Percentiles rank a stretch among this genome's conserved stretches.
Evolutionary conservation across 2,329 filamentous ascomycete species (phyloP).

Genomic region (Sarocladium oryzae): DNA sequence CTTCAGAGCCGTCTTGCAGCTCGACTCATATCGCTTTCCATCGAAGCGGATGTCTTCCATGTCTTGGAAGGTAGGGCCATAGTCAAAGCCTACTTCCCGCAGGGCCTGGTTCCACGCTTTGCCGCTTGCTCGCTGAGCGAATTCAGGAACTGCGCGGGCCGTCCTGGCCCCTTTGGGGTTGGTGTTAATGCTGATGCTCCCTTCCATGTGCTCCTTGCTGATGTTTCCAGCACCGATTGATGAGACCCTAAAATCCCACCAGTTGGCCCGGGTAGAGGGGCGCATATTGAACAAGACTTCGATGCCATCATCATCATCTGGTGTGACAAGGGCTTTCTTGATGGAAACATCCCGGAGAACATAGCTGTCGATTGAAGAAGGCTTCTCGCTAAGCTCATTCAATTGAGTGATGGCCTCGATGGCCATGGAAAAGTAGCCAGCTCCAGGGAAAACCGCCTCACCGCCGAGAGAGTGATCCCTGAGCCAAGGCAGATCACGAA

Average conservation of each 20-base stretch:
- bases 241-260: conserved; percentile 24
- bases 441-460: conserved; percentile 32
- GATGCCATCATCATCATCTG: conserved; percentile 10
- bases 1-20: conserved; percentile 15
- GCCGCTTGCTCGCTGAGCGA: conserved; percentile 19
- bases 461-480: conserved; percentile 36
- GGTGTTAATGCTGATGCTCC: conserved; percentile 19
- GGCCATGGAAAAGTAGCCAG: conserved; percentile 26
- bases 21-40: conserved; percentile 20
- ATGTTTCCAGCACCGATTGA: conserved; percentile 16
- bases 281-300: conserved; percentile 11
- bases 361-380: not conserved
- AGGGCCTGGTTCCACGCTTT: conserved; percentile 20
- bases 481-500: conserved; percentile 27
- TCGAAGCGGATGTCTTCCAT: conserved; percentile 23
- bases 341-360: not conserved
- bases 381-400: not conserved
- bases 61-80: conserved; percentile 18
- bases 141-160: conserved; percentile 11
- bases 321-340: conserved; percentile 1
- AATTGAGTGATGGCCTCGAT: conserved; percentile 9
- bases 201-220: conserved; percentile 21
- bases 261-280: conserved; percentile 12
- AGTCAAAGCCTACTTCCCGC: conserved; percentile 29
- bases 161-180: conserved; percentile 9